Base-by-base conservation (phyloP, 2,329 filamentous ascomycete genomes). In the Calonectria hongkongensis region DNA sequence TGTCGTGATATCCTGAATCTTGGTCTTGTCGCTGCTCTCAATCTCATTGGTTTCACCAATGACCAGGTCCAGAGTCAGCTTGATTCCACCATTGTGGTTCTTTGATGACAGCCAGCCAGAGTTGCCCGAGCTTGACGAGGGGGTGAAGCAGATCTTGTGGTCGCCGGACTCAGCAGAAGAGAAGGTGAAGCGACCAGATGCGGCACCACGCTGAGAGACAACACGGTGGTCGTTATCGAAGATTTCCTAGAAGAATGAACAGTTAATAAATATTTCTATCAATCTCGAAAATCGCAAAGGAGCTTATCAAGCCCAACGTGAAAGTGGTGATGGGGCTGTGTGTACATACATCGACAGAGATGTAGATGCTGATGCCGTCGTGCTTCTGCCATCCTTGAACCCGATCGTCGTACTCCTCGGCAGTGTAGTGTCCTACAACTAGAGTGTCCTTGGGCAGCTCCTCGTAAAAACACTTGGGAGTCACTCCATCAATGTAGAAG, bases 221-320 rank as follows among this genome's bases (percentile, higher is more conserved):
- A 99, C 94, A 75, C 96, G 95, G 90, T 99, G 97, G 88, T 98
- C 94, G 85, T 97, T 96, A 90, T 98, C 96, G 86, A 99, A 99
- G 81, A 94, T 91, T 88, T 99, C 97, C 91, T 94, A 73, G 70
- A n/a, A n/a, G 68, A 71, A 63, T 72, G 13, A 64, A 25, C 69
- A 41, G 6, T 60, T 41, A 60, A 15, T 75, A 75, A 72, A 66
- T 43, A 9, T 48, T 63, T 10, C n/a, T n/a, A 16, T 15, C 10
- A 2, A 28, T 41, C 45, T n/a, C 33, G 48, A 15, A 39, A 54
- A 43, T 15, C 28, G n/a, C 27, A 50, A 30, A 5, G 21, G 16
- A 48, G 47, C 10, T 43, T 18, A 25, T 28, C 7, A 25, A 41
- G 51, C 16, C 25, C 33, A 10, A 51, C 18, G 25, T 41, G 68